phyloP scores from a whole-genome alignment of 108 stramenopile genomes.

The Cylindrotheca closterium region DNA sequence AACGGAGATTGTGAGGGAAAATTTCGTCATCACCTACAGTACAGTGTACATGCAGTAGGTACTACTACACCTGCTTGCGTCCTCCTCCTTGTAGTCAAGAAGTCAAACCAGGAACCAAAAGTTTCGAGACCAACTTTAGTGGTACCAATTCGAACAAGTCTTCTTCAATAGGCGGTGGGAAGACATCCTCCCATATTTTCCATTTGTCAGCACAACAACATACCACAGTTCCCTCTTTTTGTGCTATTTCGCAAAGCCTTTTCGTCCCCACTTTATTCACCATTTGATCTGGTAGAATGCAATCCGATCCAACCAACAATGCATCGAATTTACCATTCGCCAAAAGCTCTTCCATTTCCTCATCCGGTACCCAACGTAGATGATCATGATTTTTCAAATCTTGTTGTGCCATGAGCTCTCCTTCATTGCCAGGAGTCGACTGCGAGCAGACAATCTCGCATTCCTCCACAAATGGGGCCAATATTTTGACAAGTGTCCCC shows the following conservation, averaged over 20 bases:
- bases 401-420: constrained; percentile 48
- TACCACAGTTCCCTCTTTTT: constrained; percentile 18
- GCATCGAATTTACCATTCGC: constrained; percentile 27
- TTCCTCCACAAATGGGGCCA: constrained; percentile 22
- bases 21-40: no score
- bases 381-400: constrained; percentile 34
- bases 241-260: constrained; percentile 13
- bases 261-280: constrained; percentile 54
- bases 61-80: no score
- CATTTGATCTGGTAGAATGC: constrained; percentile 32
- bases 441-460: constrained; percentile 33
- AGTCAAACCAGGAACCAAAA: not conserved
- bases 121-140: constrained; percentile 8
- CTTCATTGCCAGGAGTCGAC: constrained; percentile 50
- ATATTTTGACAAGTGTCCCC: constrained; percentile 32
- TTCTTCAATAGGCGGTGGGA: constrained; percentile 51
- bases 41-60: no score
- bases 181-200: constrained; percentile 51
- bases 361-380: constrained; percentile 34
- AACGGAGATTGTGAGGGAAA: no score
- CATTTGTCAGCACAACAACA: constrained; percentile 47
- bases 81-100: no score
- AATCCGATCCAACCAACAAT: constrained; percentile 47
- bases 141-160: constrained; percentile 50
- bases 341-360: constrained; percentile 23